Evolutionary conservation across 2,329 filamentous ascomycete species (phyloP).

Genomic region (Diaporthe citriasiana): DNA sequence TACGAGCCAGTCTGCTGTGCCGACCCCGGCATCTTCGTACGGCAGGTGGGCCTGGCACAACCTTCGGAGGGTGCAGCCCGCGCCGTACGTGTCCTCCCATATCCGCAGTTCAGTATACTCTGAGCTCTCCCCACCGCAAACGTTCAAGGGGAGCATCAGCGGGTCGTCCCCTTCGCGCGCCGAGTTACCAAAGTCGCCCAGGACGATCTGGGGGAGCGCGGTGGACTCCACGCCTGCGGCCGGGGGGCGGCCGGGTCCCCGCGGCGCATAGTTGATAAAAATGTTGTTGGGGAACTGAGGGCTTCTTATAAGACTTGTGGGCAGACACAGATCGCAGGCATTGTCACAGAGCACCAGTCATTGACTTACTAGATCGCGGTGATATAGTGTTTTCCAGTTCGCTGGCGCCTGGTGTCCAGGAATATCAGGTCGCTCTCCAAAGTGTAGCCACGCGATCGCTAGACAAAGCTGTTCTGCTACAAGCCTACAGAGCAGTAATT

Average conservation of each 20-base stretch:
- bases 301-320: background rate
- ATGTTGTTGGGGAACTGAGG: background rate
- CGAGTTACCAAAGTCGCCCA: constrained; percentile 9
- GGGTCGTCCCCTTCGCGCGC: background rate
- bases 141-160: background rate
- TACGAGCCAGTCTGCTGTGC: background rate
- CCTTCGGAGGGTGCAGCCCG: background rate
- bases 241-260: background rate
- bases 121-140: background rate
- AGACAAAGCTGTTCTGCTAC: constrained; percentile 30
- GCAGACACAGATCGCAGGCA: background rate
- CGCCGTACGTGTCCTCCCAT: constrained; percentile 16
- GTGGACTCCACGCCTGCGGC: background rate
- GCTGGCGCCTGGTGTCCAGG: background rate
- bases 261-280: constrained; percentile 3
- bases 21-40: background rate
- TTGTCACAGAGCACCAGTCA: background rate
- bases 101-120: background rate
- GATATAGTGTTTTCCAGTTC: constrained; percentile 1
- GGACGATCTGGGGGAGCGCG: constrained; percentile 5
- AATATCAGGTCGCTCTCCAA: constrained; percentile 7
- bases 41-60: constrained; percentile 10
- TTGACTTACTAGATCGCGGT: background rate
- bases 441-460: constrained; percentile 15
- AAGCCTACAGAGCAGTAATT: background rate